phyloP scores from a whole-genome alignment of 1,284 basidiomycete species.

The Bondarzewia mesenterica region DNA sequence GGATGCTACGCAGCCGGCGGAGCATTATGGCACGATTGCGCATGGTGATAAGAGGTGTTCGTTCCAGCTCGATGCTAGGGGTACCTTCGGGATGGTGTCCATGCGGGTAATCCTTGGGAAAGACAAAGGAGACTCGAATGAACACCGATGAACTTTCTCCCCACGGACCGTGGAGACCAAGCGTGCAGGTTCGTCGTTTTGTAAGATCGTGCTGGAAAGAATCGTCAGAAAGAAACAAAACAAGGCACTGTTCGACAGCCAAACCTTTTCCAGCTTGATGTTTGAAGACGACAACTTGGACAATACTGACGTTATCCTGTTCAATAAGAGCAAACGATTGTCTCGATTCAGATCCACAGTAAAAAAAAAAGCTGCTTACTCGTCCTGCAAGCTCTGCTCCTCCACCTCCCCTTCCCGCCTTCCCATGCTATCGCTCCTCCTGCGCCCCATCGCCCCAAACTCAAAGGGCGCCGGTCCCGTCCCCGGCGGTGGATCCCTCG shows the following conservation, averaged over 20 bases:
- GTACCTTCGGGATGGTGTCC: slow-evolving; percentile 50
- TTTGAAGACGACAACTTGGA: slow-evolving; percentile 64
- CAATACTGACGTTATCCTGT: slow-evolving; percentile 70
- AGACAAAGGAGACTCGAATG: slow-evolving; percentile 86
- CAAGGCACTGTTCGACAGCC: slow-evolving; percentile 8
- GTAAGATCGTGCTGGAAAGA: slow-evolving; percentile 61
- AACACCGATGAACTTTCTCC: slow-evolving; percentile 62
- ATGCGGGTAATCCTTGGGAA: slow-evolving; percentile 79
- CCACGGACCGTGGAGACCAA: slow-evolving; percentile 89
- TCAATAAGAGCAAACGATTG: background rate
- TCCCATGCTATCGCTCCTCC: slow-evolving; percentile 36
- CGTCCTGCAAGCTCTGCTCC: slow-evolving; percentile 65
- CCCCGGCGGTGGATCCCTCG: slow-evolving; percentile 12
- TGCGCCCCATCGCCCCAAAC: background rate
- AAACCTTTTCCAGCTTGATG: slow-evolving; percentile 80
- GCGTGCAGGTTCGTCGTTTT: slow-evolving; percentile 76
- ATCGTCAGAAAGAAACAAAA: background rate
- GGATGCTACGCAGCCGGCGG: slow-evolving; percentile 63
- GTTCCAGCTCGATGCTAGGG: slow-evolving; percentile 77
- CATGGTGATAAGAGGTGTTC: slow-evolving; percentile 71
- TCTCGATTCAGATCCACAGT: slow-evolving; percentile 1
- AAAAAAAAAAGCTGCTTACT: slow-evolving; percentile 37
- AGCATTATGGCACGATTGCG: slow-evolving; percentile 73
- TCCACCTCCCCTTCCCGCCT: slow-evolving; percentile 33
- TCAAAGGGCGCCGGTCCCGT: background rate